Base-by-base conservation (phyloP, 139 green algal species). In the Chlorella sp. region DNA sequence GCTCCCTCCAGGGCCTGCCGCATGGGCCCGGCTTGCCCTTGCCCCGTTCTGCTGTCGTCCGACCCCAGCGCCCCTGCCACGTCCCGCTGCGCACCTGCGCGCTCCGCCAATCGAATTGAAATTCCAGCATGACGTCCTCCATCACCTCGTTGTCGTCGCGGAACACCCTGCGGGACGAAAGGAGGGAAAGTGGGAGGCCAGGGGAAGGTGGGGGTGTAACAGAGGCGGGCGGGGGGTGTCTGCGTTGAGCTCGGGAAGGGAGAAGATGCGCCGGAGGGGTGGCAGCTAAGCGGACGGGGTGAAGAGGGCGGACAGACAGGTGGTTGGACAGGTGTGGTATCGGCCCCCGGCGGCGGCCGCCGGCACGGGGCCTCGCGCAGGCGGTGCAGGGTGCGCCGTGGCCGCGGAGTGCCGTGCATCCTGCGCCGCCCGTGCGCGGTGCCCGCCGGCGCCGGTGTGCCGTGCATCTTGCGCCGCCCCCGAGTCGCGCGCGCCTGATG, bases 91-190 rank as follows among this genome's bases (percentile, higher is more conserved):
- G 9, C 51, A 77, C 71, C 71, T 67, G 59, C 60, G 71, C 29
- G 25, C 35, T 56, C 25, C 27, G 60, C 72, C 72, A 78, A 0
- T 64, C 72, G 40, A 78, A 64, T 19, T 63, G 36, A n/a, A 78
- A 71, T 46, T 78, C 72, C 3, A 78, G 35, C 35, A 33, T 72
- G 7, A 6, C 38, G 38, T 78, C 72, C 2, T 78, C 72, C 60
- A 78, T 72, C 4, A 71, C n/a, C 23, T 93, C 72, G 21, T 68
- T 69, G 56, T 68, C 71, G n/a, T 77, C 71, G 15, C 33, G 19
- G 8, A 27, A 68, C 58, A 77, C 71, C n/a, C 71, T 78, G 72
- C 59, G 53, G 1, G 42, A 3, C 25, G n/a, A 9, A 40, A 14
- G 8, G 29, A 61, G n/a, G 19, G 17, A 41, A 41, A 29, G 56